Evolutionary conservation across 2,329 filamentous ascomycete species (phyloP).

Genomic region (Endoconidiophora laricicola): DNA sequence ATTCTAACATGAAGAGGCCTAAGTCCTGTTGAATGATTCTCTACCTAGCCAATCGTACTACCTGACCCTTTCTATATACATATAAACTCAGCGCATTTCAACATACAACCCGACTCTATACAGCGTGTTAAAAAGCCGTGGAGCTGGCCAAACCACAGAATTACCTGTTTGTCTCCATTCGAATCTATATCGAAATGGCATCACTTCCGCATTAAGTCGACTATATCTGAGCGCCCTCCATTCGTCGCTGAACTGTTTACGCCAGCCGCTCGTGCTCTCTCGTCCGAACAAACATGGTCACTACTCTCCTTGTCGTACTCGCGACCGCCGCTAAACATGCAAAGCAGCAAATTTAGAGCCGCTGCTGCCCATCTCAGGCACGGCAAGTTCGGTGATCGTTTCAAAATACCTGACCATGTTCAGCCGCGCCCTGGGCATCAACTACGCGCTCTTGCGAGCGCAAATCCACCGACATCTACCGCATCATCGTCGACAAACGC

Average conservation of each 20-base stretch:
- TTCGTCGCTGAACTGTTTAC: not conserved
- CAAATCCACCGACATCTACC: constrained; percentile 6
- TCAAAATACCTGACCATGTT: constrained; percentile 3
- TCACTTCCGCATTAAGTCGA: not conserved
- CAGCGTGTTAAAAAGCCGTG: too few species aligned
- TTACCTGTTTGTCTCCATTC: too few species aligned
- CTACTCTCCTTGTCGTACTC: not conserved
- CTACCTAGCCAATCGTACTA: too few species aligned
- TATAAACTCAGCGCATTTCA: too few species aligned
- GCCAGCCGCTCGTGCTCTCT: not conserved
- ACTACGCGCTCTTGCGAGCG: not conserved
- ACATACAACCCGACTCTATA: too few species aligned
- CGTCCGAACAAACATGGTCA: not conserved
- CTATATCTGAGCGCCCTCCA: not conserved
- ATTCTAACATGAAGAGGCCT: too few species aligned
- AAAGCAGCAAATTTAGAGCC: not conserved
- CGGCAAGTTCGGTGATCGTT: not conserved
- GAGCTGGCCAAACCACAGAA: too few species aligned
- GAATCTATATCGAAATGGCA: not conserved
- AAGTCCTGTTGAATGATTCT: too few species aligned
- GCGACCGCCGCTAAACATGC: not conserved
- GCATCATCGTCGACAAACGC: not conserved
- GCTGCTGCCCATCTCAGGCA: not conserved
- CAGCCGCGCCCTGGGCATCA: constrained; percentile 8
- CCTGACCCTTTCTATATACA: too few species aligned